Evolutionary conservation across 768 basidiomycete species (phyloP).

Genomic region (Lentinula lateritia): DNA sequence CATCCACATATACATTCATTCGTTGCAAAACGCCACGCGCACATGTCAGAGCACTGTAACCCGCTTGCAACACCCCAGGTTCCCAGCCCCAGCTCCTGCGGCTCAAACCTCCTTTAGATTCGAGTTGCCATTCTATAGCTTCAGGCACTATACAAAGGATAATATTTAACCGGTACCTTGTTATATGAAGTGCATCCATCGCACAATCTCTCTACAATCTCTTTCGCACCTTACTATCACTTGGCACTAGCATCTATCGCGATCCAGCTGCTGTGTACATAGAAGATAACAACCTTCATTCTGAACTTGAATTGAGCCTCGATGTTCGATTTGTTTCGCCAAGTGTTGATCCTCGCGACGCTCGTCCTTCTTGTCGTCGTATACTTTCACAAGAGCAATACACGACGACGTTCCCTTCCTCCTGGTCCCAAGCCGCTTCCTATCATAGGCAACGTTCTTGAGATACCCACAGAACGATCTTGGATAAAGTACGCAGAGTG

Average conservation of each 20-base stretch:
- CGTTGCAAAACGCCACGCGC: too few species aligned
- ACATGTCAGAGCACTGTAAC: too few species aligned
- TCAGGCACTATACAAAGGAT: neutral
- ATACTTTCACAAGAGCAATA: neutral
- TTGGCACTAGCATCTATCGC: neutral
- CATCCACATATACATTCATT: too few species aligned
- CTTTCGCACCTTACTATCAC: neutral
- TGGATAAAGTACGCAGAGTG: slow-evolving; percentile 17
- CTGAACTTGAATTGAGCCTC: neutral
- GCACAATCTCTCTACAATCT: too few species aligned
- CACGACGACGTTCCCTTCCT: slow-evolving; percentile 13
- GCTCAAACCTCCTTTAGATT: neutral
- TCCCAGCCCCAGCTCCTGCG: too few species aligned
- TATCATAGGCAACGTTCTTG: slow-evolving; percentile 19
- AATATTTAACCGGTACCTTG: neutral
- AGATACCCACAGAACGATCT: slow-evolving; percentile 13
- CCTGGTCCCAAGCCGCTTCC: slow-evolving; percentile 21
- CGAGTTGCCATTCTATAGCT: neutral
- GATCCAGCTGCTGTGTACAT: neutral
- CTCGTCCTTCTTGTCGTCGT: neutral
- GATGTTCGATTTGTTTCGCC: neutral
- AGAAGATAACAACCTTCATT: neutral
- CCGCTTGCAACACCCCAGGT: too few species aligned
- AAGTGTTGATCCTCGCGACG: neutral
- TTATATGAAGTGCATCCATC: too few species aligned